Conservation (phyloP, 345 rosid species). For the Ceriops zippeliana region DNA sequence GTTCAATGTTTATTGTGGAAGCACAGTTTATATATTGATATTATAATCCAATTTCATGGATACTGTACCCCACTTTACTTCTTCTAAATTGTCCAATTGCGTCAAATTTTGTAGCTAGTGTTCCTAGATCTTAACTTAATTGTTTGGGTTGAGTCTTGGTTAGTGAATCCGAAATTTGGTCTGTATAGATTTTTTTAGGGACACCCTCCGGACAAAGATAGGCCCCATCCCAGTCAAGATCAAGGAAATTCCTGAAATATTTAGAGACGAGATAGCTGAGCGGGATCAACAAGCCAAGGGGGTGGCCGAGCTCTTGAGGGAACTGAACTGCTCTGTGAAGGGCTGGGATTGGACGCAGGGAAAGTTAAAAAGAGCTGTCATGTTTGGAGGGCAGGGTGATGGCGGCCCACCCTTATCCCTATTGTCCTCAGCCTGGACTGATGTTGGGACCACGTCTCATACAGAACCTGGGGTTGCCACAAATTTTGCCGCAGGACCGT, state of each 20-base stretch:
- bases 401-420: conserved; percentile 49
- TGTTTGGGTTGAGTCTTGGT: no score
- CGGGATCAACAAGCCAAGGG: conserved; percentile 32
- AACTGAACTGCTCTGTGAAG: conserved; percentile 38
- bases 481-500: conserved; percentile 41
- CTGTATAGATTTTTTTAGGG: conserved; percentile 23
- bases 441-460: conserved; percentile 48
- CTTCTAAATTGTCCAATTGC: no score
- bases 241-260: conserved; percentile 43
- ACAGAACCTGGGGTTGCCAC: conserved; percentile 47
- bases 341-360: conserved; percentile 33
- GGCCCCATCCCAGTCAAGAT: conserved; percentile 21
- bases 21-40: no score
- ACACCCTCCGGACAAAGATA: conserved; percentile 38
- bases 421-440: conserved; percentile 56
- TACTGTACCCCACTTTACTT: no score
- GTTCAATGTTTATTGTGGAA: no score
- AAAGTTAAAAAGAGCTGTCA: conserved; percentile 36
- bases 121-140: no score
- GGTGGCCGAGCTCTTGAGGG: conserved; percentile 39
- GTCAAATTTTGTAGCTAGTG: no score
- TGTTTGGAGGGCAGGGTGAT: conserved; percentile 36
- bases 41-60: no score
- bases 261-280: conserved; percentile 38
- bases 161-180: background rate